Conservation (phyloP, 2,329 filamentous ascomycete species). For the Fusarium buharicum region DNA sequence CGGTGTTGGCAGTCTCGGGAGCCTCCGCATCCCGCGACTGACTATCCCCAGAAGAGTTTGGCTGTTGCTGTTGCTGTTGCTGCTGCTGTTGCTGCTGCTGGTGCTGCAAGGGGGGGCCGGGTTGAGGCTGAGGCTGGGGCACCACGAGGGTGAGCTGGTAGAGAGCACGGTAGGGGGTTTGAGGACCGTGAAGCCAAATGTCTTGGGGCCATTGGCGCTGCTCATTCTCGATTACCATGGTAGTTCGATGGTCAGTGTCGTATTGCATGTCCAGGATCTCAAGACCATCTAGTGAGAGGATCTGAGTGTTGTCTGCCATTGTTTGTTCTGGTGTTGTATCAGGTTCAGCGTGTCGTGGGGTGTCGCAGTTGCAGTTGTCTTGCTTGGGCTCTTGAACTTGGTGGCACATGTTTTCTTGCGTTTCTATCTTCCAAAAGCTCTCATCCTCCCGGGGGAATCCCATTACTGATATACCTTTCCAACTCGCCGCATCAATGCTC, state of each 20-base stretch:
- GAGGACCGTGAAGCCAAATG: conserved; percentile 30
- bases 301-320: not conserved
- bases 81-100: not conserved
- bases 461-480: conserved; percentile 4
- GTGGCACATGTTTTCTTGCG: not conserved
- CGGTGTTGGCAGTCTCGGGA: not conserved
- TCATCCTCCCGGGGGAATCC: not conserved
- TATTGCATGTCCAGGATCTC: not conserved
- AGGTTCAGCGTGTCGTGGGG: not conserved
- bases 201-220: conserved; percentile 23
- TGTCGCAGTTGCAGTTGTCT: not conserved
- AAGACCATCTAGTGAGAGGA: conserved; percentile 3
- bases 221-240: conserved; percentile 9
- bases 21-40: not conserved
- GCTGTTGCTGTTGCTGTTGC: too few species aligned
- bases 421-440: too few species aligned
- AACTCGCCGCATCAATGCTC: too few species aligned
- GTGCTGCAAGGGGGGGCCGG: not conserved
- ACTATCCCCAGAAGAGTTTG: too few species aligned
- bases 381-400: not conserved
- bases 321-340: not conserved
- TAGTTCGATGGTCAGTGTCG: conserved; percentile 15
- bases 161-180: conserved; percentile 12
- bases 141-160: conserved; percentile 28
- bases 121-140: conserved; percentile 6